Base-by-base conservation (phyloP, 805 yeast genomes). In the Lipomyces orientalis region DNA sequence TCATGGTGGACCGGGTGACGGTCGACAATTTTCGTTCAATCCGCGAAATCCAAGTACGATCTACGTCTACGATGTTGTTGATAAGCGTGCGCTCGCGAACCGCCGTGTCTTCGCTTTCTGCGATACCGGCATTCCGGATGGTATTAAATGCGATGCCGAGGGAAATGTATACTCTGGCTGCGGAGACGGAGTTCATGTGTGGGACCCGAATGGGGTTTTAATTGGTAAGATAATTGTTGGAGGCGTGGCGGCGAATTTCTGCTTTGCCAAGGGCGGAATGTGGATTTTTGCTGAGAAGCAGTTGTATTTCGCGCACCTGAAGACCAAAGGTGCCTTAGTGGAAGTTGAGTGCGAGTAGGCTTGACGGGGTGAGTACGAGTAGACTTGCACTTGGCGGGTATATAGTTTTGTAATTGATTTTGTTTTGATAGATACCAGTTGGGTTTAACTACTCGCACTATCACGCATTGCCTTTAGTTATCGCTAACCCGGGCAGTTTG, bases 91-190 rank as follows among this genome's bases (percentile, higher is more conserved):
- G 19, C 49, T 68, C 9, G 33, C 60, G 3, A 65, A 60, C 56
- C 59, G 69, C 4, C 61, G 70, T 5, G 25, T 49, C 16, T 68
- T 68, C 56, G 71, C 71, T n/a, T 64, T 49, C 57, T 31, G 61
- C 51, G 71, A 66, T 33, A 65, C 60, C 16, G 71, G 70, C 16
- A 43, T 68, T 35, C 71, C 71, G 29, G 70, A 65, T 57, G 71
- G 71, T 2, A 68, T 65, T 46, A 65, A 68, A 59, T 68, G 70
- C 60, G 71, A 68, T 39, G 64, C 43, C n/a, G 49, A 31, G 1
- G 71, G 71, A 0, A 65, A 68, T 33, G 70, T 68, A 7, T 66
- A 66, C 60, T 65, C 69, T 29, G 71, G 71, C 46, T 68, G 71
- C 54, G 71, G 70, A 14, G 69, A 68, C 52, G 71, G 71, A 10